Conservation (phyloP, 164 flowering plant genomes). For the Chimonanthus salicifolius region DNA sequence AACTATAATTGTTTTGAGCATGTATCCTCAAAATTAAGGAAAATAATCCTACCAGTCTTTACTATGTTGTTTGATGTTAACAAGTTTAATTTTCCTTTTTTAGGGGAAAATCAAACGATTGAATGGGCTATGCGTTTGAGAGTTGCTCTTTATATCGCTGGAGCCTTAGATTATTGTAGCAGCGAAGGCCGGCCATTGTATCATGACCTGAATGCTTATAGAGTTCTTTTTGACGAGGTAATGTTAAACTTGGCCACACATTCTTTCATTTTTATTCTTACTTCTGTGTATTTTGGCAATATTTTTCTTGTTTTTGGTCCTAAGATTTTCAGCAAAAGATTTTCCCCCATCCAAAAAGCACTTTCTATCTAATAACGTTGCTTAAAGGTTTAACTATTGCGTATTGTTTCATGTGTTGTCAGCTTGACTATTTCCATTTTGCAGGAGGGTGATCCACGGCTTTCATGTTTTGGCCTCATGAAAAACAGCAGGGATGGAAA, state of each 20-base stretch:
- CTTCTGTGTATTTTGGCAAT: no score
- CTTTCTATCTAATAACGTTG: no score
- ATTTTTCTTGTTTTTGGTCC: no score
- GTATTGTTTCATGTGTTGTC: neutral
- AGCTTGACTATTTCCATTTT: slow-evolving; percentile 3
- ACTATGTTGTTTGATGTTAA: neutral
- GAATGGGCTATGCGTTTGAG: slow-evolving; percentile 97
- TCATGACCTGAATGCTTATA: no score
- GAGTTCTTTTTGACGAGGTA: slow-evolving; percentile 47
- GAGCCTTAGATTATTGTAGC: slow-evolving; percentile 84
- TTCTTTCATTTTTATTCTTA: no score
- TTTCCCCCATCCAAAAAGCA: no score
- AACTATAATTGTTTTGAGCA: neutral
- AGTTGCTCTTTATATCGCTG: slow-evolving; percentile 87
- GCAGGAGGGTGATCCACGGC: slow-evolving; percentile 95
- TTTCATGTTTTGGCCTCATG: slow-evolving; percentile 96
- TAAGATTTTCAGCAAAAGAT: no score
- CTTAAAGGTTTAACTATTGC: no score
- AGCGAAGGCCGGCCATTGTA: slow-evolving; percentile 74
- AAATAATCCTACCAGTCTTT: neutral
- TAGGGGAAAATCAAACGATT: slow-evolving; percentile 97
- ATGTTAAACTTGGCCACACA: neutral
- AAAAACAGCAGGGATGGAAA: slow-evolving; percentile 96
- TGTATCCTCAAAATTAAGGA: neutral
- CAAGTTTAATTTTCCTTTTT: slow-evolving; percentile 10